Percentiles rank a stretch among this genome's conserved stretches.
Evolutionary conservation across 805 yeast genomes (phyloP).

Genomic region (Pachysolen tannophilus): DNA sequence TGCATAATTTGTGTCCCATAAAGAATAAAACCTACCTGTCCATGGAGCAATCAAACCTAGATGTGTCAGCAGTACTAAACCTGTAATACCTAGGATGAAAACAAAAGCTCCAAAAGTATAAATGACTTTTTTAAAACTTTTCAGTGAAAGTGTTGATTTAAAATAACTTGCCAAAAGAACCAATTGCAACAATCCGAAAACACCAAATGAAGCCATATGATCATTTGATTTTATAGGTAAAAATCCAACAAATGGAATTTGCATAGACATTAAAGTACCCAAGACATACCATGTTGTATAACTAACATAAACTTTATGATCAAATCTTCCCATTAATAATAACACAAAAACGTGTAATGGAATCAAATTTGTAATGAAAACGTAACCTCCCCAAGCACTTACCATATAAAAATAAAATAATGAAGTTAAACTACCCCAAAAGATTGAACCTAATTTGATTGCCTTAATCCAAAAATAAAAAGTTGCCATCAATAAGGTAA

Average conservation of each 20-base stretch:
- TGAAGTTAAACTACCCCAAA: constrained; percentile 79
- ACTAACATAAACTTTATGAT: constrained; percentile 74
- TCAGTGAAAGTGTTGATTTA: constrained; percentile 60
- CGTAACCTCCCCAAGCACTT: constrained; percentile 99
- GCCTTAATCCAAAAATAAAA: constrained; percentile 96
- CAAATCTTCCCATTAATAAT: constrained; percentile 90
- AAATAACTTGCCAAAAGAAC: constrained; percentile 82
- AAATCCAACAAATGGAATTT: constrained; percentile 97
- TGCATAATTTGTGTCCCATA: constrained; percentile 98
- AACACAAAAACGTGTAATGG: constrained; percentile 92
- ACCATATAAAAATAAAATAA: constrained; percentile 96
- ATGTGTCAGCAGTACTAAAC: constrained; percentile 72
- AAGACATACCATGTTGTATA: constrained; percentile 95
- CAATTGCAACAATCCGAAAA: constrained; percentile 89
- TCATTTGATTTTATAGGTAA: constrained; percentile 95
- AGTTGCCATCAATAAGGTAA: constrained; percentile 89
- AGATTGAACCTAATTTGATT: constrained; percentile 80
- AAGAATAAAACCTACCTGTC: constrained; percentile 97
- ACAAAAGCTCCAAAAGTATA: constrained; percentile 50
- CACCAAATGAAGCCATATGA: constrained; percentile 97
- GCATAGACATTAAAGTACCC: constrained; percentile 98
- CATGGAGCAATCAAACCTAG: constrained; percentile 96
- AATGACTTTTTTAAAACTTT: constrained; percentile 66
- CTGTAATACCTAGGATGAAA: constrained; percentile 56
- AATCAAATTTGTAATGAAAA: constrained; percentile 93